Evolutionary conservation across 495 filamentous ascomycete species (phyloP), one percentile per base, ranked within the genome.

Genomic region (Penicillium atrosanguineum): DNA sequence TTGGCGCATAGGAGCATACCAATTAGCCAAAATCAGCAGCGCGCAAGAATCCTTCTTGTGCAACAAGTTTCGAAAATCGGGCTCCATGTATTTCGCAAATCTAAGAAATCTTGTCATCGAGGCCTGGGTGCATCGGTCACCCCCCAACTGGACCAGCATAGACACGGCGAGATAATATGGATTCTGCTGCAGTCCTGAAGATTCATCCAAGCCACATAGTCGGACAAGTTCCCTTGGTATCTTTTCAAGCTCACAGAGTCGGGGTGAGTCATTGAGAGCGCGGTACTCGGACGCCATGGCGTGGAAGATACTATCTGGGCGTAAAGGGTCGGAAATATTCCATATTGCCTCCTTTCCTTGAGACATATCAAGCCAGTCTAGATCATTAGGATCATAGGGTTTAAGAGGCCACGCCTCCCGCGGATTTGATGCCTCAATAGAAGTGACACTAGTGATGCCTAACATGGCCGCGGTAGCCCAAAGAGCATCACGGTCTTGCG

Each of bases 391-490:
- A 2, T 50, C 52, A 8, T 57, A 52, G 1, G 66, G 46, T 23
- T 64, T 71, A 7, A 75, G 45, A n/a, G 75, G 72, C 72, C 71
- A 77, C 20, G 66, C 58, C 55, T 74, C 46, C 16, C n/a, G 11
- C 1, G 59, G 52, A 1, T 39, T 53, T 15, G 59, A 45, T n/a
- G 60, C 62, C 38, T 76, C 69, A 29, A 67, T 46, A 11, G 61
- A 55, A 23, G 68, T 56, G 40, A 76, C 61, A 44, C 59, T 57
- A 1, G 73, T 43, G 4, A 71, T 52, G 11, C 64, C 68, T n/a
- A 76, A 53, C 48, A 69, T 61, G 8, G 70, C 67, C 1, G 70
- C 72, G 39, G 71, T 67, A n/a, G 59, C 72, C 69, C 68, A 75
- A 19, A 77, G 52, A n/a, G 73, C 50, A 58, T 77, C 74, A 21